Evolutionary conservation across 768 basidiomycete species (phyloP), one percentile per base, ranked within the genome.

Genomic region (Candolleomyces eurysporus): DNA sequence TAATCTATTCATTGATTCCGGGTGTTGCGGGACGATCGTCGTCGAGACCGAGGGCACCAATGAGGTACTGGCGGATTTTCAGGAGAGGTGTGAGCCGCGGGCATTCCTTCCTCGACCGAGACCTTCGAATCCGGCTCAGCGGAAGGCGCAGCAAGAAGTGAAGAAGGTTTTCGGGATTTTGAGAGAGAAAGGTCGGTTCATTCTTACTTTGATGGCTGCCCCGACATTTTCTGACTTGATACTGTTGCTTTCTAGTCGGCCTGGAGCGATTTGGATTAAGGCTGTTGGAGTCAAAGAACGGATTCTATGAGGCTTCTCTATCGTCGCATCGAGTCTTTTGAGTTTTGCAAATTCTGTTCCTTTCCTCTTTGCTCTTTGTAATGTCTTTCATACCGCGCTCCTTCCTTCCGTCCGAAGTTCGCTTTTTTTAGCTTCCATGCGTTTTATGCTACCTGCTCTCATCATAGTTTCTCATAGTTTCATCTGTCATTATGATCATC

Each of bases 41-140:
- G 82, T 95, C 26, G 92, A 95, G 76, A 86, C 90, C 11, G 91
- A 94, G 69, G 92, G 92, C 43, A 94, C 93, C 48, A 90, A 93
- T 69, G 93, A 95, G 68, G 86, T 89, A 10, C 80, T 93, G 26
- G 84, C 82, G 19, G 93, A 94, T 72, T 77, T 95, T 62, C 89
- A 89, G 65, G 82, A 79, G 53, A 82, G 92, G 4, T 92, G 91
- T 72, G 84, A 88, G 1, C 81, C 81, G 8, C 84, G 84, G 0
- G 84, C 79, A 10, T 90, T 90, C 68, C 87, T 90, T 32, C 84
- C 85, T 0, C 76, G 87, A 48, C 80, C 82, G 9, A 74, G 77
- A 50, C 73, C 72, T 22, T 76, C 72, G 51, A 78, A 64, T 46
- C 86, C 88, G 42, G 68, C 67, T 17, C 70, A 73, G 55, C 45